These are phyloP conservation scores for Trametes versicolor DNA, from an alignment of 1,284 basidiomycete genomes.

Conservation along the genomic window DNA sequence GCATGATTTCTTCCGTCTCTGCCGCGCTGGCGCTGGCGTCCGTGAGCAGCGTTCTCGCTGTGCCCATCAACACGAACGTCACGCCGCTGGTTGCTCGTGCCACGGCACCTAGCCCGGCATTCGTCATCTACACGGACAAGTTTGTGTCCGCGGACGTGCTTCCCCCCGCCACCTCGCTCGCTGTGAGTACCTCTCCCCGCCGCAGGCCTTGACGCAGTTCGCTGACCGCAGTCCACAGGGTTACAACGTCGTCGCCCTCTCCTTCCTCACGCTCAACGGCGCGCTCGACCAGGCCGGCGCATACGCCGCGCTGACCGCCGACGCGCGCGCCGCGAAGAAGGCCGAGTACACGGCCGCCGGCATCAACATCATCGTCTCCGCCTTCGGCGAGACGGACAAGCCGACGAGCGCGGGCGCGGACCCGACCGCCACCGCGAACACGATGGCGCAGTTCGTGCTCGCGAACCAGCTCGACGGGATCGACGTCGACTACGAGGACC, in stretches of 20 bases:
- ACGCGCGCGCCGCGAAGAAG: conserved; percentile 48
- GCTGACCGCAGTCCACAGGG: conserved; percentile 10
- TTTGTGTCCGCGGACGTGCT: conserved; percentile 27
- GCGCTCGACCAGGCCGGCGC: conserved; percentile 23
- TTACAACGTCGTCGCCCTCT: conserved; percentile 26
- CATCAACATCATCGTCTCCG: conserved; percentile 57
- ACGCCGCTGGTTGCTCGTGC: conserved; percentile 15
- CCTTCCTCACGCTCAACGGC: conserved; percentile 25
- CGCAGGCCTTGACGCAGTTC: background rate
- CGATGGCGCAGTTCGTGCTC: conserved; percentile 52
- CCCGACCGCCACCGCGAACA: conserved; percentile 52
- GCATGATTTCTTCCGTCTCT: conserved; percentile 31
- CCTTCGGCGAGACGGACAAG: conserved; percentile 59
- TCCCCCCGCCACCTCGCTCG: conserved; percentile 17
- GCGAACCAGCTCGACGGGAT: conserved; percentile 56
- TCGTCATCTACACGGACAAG: conserved; percentile 30
- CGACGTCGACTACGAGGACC: conserved; percentile 67
- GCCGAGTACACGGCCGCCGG: conserved; percentile 54
- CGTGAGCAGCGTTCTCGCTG: conserved; percentile 28
- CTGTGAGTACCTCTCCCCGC: conserved; percentile 2
- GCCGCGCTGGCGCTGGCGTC: conserved; percentile 31
- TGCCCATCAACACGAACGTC: conserved; percentile 16
- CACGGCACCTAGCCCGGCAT: conserved; percentile 27
- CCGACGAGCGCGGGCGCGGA: conserved; percentile 58
- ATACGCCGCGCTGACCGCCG: conserved; percentile 19